phyloP scores from a whole-genome alignment of 495 filamentous ascomycete species.

The Penicillium desertorum region DNA sequence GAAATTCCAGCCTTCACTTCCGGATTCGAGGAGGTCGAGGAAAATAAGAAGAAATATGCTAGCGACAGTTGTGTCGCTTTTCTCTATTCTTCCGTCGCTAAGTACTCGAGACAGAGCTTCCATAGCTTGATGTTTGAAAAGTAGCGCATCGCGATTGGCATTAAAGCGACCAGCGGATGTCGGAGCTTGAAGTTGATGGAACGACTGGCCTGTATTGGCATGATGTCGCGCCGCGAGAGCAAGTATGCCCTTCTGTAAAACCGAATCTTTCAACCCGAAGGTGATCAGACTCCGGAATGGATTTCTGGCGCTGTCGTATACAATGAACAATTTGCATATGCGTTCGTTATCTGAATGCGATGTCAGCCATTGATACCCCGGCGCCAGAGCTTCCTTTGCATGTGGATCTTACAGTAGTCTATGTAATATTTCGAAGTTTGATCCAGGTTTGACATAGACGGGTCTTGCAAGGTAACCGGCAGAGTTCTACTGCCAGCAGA shows the following conservation, averaged over 20 bases:
- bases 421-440: slow-evolving; percentile 44
- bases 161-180: slow-evolving; percentile 18
- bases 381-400: not conserved
- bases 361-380: not conserved
- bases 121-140: slow-evolving; percentile 52
- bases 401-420: slow-evolving; percentile 45
- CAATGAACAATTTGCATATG: slow-evolving; percentile 56
- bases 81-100: slow-evolving; percentile 10
- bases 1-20: slow-evolving; percentile 47
- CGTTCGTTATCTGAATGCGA: slow-evolving; percentile 43
- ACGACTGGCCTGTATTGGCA: slow-evolving; percentile 37
- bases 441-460: slow-evolving; percentile 36
- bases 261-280: slow-evolving; percentile 46
- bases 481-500: slow-evolving; percentile 1
- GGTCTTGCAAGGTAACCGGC: slow-evolving; percentile 34
- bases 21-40: slow-evolving; percentile 51
- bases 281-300: slow-evolving; percentile 55
- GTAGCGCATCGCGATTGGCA: slow-evolving; percentile 46
- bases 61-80: slow-evolving; percentile 38
- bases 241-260: slow-evolving; percentile 50
- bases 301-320: slow-evolving; percentile 53
- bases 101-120: slow-evolving; percentile 40
- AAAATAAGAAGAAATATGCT: slow-evolving; percentile 54
- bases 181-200: slow-evolving; percentile 18
- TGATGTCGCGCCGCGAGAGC: slow-evolving; percentile 57